These are phyloP conservation scores for Aspergillus amoenus DNA, from an alignment of 2,329 filamentous ascomycete genomes.

Conservation along the genomic window DNA sequence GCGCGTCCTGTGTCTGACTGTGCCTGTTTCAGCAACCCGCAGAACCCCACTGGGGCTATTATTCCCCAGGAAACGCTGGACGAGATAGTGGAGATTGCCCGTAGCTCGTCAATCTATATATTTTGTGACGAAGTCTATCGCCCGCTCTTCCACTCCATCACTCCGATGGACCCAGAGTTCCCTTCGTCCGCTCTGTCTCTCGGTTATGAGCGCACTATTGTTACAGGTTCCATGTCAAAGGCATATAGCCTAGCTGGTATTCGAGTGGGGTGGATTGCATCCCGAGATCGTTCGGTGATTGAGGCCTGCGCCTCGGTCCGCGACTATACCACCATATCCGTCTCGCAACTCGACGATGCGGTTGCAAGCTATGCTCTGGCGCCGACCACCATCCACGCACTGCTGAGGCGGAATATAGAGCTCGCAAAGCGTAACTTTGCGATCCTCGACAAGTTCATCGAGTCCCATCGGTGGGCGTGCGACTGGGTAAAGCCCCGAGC, in stretches of 20 bases:
- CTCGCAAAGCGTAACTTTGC: constrained; percentile 68
- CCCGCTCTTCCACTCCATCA: constrained; percentile 73
- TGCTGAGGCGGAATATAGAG: constrained; percentile 63
- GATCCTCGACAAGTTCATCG: constrained; percentile 66
- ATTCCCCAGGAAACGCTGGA: constrained; percentile 61
- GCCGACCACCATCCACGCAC: constrained; percentile 59
- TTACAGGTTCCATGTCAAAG: constrained; percentile 81
- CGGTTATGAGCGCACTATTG: constrained; percentile 68
- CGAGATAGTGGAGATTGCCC: constrained; percentile 62
- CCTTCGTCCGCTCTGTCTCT: constrained; percentile 70
- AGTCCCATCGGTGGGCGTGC: constrained; percentile 62
- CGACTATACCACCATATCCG: constrained; percentile 84
- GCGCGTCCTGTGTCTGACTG: constrained; percentile 21
- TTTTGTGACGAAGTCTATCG: constrained; percentile 80
- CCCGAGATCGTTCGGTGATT: constrained; percentile 61
- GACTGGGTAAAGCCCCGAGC: constrained; percentile 73
- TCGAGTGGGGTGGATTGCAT: constrained; percentile 79
- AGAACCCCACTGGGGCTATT: constrained; percentile 76
- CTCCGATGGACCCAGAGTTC: constrained; percentile 52
- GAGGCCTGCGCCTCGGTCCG: constrained; percentile 63
- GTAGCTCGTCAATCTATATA: constrained; percentile 61
- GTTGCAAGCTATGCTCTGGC: constrained; percentile 74
- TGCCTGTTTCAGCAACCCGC: constrained; percentile 64
- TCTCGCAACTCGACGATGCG: constrained; percentile 77
- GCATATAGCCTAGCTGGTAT: constrained; percentile 81